These are phyloP conservation scores for Phalaenopsis aphrodite DNA, from an alignment of 106 monocot species.

Conservation along the genomic window DNA sequence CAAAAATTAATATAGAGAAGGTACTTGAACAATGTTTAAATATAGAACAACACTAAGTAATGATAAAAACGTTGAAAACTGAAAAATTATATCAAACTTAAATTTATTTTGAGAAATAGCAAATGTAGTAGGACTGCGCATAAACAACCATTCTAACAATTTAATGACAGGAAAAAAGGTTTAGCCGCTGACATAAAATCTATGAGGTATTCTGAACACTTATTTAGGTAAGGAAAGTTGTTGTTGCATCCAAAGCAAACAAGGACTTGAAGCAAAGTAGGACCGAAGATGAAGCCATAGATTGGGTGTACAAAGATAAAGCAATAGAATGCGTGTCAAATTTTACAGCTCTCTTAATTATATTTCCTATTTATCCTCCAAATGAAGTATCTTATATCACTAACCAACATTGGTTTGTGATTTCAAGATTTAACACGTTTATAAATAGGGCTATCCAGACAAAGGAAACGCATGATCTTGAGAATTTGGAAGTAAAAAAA, in stretches of 20 bases:
- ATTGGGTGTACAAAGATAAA: neutral
- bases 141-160: too few relatives aligned
- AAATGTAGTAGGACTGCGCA: neutral
- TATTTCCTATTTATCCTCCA: too few relatives aligned
- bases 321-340: neutral
- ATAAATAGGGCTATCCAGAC: too few relatives aligned
- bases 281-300: neutral
- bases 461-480: too few relatives aligned
- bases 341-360: too few relatives aligned
- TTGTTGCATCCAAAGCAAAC: neutral
- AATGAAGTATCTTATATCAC: too few relatives aligned
- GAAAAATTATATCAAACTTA: neutral
- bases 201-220: neutral
- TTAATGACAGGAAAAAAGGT: neutral
- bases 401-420: too few relatives aligned
- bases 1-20: neutral
- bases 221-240: neutral
- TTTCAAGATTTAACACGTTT: too few relatives aligned
- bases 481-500: too few relatives aligned
- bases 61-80: neutral
- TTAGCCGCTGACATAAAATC: neutral
- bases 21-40: neutral
- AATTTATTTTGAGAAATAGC: neutral
- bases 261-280: neutral
- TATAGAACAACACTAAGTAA: neutral